Percentiles rank a stretch among this genome's conserved stretches.
Conservation (phyloP, 306 rosid species). For the Quillaja saponaria region DNA sequence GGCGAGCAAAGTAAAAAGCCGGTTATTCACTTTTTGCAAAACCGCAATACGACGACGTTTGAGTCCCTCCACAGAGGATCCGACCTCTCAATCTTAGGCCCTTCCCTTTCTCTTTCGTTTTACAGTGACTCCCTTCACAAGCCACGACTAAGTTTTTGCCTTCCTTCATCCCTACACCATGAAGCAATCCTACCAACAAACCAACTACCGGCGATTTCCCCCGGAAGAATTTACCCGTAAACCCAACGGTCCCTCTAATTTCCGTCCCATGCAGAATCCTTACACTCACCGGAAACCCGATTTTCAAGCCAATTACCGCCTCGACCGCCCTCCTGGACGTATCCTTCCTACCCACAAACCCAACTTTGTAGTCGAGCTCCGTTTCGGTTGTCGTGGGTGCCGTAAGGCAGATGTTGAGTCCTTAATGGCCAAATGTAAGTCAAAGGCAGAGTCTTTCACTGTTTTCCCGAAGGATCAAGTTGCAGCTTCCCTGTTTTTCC, state of each 20-base stretch:
- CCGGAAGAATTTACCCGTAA: slow-evolving; percentile 19
- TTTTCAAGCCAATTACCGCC: slow-evolving; percentile 10
- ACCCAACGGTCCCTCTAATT: not conserved
- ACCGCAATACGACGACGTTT: not conserved
- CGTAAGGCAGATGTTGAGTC: slow-evolving; percentile 21
- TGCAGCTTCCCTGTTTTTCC: slow-evolving; percentile 46
- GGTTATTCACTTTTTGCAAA: not conserved
- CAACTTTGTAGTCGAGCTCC: slow-evolving; percentile 49
- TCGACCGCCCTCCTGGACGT: slow-evolving; percentile 28
- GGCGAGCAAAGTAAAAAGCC: not conserved
- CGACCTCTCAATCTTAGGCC: not conserved
- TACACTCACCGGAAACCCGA: not conserved
- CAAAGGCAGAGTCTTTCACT: slow-evolving; percentile 29
- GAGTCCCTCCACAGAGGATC: slow-evolving; percentile 2
- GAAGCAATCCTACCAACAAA: slow-evolving; percentile 25
- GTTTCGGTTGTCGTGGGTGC: slow-evolving; percentile 23
- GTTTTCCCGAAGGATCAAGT: slow-evolving; percentile 18
- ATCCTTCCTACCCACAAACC: not conserved
- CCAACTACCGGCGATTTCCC: slow-evolving; percentile 3
- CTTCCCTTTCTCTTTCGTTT: not conserved
- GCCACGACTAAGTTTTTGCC: slow-evolving; percentile 30
- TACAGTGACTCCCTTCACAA: not conserved
- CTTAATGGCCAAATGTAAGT: slow-evolving; percentile 43
- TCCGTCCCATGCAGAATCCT: not conserved
- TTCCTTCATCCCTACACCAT: slow-evolving; percentile 33